A percentile compares a stretch with the other conserved stretches of the same genome.
Evolutionary conservation across 1,139 yeast genomes (phyloP).

Genomic region (Sugiyamaella novakii): DNA sequence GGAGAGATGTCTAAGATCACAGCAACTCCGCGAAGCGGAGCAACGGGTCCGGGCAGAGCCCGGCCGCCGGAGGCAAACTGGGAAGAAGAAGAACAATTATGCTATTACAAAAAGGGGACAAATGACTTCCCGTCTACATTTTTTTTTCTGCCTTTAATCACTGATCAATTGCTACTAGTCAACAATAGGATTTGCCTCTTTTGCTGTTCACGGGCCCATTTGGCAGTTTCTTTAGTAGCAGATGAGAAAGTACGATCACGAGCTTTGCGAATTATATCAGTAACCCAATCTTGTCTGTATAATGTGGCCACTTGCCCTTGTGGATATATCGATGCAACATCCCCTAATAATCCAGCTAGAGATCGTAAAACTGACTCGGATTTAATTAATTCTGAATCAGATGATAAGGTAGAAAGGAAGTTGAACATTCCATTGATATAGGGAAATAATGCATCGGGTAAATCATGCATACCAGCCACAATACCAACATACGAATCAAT

Average conservation of each 20-base stretch:
- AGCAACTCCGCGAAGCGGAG: background rate
- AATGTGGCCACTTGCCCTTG: conserved; percentile 69
- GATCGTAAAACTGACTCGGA: conserved; percentile 72
- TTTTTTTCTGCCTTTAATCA: background rate
- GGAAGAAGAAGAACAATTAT: conserved; percentile 1
- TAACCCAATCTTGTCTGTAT: conserved; percentile 74
- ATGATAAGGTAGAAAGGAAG: conserved; percentile 62
- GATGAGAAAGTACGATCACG: conserved; percentile 64
- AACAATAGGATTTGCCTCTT: conserved; percentile 40
- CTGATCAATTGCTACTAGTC: background rate
- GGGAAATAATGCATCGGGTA: conserved; percentile 66
- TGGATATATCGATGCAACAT: conserved; percentile 84
- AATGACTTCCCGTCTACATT: conserved; percentile 11
- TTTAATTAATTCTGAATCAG: conserved; percentile 59
- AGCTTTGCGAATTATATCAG: conserved; percentile 73
- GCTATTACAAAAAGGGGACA: conserved; percentile 12
- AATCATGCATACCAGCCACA: conserved; percentile 77
- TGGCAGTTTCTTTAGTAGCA: conserved; percentile 81
- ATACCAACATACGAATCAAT: conserved; percentile 95
- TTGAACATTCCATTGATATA: conserved; percentile 70
- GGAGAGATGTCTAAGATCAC: too few species aligned
- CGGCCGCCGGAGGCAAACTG: conserved; percentile 3
- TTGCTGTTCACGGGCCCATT: conserved; percentile 95
- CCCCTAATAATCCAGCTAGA: conserved; percentile 89
- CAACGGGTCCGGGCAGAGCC: conserved; percentile 7